Evolutionary conservation across 176 grass and related monocot genomes (phyloP).

Genomic region (Avena sativa): DNA sequence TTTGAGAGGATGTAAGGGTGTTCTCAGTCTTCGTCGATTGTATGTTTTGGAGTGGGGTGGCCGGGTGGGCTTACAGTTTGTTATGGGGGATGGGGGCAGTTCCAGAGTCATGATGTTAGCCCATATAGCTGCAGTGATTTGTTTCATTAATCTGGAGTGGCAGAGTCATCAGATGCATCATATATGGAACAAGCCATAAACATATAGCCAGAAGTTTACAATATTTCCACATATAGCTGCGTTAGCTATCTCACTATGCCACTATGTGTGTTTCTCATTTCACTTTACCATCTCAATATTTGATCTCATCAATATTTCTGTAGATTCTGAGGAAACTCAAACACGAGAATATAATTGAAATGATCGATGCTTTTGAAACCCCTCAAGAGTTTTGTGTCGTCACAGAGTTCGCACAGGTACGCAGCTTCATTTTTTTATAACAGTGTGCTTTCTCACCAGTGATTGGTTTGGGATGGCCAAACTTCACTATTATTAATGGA

Average conservation of each 20-base stretch:
- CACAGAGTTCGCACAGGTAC: constrained; percentile 97
- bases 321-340: constrained; percentile 93
- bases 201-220: not conserved
- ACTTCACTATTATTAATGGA: not conserved
- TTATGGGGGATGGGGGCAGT: not conserved
- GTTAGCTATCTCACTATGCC: not conserved
- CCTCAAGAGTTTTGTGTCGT: constrained; percentile 98
- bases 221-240: not conserved
- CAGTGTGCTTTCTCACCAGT: constrained; percentile 5
- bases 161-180: not conserved
- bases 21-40: not conserved
- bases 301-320: not conserved
- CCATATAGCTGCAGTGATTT: not conserved
- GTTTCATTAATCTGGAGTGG: not conserved
- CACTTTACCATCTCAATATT: constrained; percentile 32
- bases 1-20: not conserved
- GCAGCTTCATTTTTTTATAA: not conserved
- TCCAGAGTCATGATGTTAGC: not conserved
- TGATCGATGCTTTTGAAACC: constrained; percentile 92
- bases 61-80: not conserved
- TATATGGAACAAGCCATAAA: not conserved
- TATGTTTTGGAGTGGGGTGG: not conserved
- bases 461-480: constrained; percentile 3
- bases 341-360: constrained; percentile 94
- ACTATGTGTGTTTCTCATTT: not conserved